Base-by-base conservation (phyloP, 805 yeast species). In the Candida sithepensis region DNA sequence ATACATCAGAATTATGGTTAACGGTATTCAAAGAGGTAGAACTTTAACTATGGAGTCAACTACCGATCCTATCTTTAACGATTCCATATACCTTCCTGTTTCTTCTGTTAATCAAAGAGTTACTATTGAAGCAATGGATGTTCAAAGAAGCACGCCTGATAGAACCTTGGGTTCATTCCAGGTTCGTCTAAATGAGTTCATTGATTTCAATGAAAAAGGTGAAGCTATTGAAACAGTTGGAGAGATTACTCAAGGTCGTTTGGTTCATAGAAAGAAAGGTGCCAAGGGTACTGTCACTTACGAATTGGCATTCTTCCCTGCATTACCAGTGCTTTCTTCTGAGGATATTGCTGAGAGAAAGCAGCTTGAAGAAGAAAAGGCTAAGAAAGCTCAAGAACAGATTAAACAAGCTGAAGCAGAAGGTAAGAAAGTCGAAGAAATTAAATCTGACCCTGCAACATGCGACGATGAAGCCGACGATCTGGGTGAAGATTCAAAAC, bases 61-160 rank as follows among this genome's bases (percentile, higher is more conserved):
- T 0, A 72, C 84, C 57, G 73, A 86, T 53, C 99, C 99, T 6
- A 81, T 79, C 5, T 94, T 89, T 87, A 81, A 91, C 63, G 91
- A 90, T 64, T 74, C 87, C 2, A 71, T 88, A 44, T 94, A 88
- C 67, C 79, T 88, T 24, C 85, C 97, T 4, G 79, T 94, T 16
- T 79, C 95, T 5, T 85, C 92, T 40, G 81, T 89, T 21, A 84
- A 85, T 62, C 97, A 91, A 66, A 83, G 77, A 59, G 67, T 94
- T 52, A 82, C 91, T 2, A 64, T 94, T 47, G 98, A 94, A 64
- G 95, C 83, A 6, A 87, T 94, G 96, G 98, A 94, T 68, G 86
- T 85, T 30, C 92, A 91, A 68, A 77, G 77, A 49, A 76, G 70
- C 45, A 79, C 85, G n/a, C 79, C 81, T 39, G 99, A 94, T 67